A percentile compares a stretch with the other conserved stretches of the same genome.
These are phyloP conservation scores for Rhodosporidiobolus sp. DNA, from an alignment of 768 basidiomycete genomes.

Conservation along the genomic window DNA sequence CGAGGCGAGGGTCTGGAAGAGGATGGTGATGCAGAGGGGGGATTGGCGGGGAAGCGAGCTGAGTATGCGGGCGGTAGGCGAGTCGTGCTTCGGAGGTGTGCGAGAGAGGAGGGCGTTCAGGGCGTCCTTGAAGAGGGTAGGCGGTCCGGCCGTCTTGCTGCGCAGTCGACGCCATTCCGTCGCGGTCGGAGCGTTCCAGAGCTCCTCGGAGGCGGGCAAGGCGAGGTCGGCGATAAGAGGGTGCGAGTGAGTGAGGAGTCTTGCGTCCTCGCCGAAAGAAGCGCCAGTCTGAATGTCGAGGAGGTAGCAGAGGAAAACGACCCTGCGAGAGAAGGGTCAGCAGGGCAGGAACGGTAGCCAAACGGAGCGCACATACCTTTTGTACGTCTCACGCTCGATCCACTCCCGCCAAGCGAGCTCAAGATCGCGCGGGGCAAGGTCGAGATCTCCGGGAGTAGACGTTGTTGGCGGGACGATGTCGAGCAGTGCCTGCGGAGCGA, in stretches of 20 bases:
- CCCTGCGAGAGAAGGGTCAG: neutral
- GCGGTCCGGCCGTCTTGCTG: neutral
- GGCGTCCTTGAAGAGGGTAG: neutral
- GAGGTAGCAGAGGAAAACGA: conserved; percentile 13
- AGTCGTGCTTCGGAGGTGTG: neutral
- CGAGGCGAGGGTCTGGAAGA: conserved; percentile 5
- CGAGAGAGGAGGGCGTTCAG: conserved; percentile 1
- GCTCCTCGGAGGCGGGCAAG: neutral
- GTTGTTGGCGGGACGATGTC: neutral
- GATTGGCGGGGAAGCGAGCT: neutral
- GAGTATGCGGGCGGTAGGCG: neutral
- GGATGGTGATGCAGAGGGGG: conserved; percentile 2
- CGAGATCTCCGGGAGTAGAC: neutral
- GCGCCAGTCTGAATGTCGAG: neutral
- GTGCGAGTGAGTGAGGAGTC: conserved; percentile 6
- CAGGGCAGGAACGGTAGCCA: neutral
- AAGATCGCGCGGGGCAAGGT: neutral
- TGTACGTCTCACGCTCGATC: neutral
- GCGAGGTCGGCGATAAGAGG: neutral
- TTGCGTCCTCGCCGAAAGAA: neutral
- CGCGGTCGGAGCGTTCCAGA: neutral
- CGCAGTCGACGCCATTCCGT: neutral
- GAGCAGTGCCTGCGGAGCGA: no score
- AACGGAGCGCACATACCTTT: neutral
- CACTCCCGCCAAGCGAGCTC: neutral